A percentile compares a stretch with the other conserved stretches of the same genome.
phyloP scores from a whole-genome alignment of 1,139 yeast species.

The Candida frijolesensis region DNA sequence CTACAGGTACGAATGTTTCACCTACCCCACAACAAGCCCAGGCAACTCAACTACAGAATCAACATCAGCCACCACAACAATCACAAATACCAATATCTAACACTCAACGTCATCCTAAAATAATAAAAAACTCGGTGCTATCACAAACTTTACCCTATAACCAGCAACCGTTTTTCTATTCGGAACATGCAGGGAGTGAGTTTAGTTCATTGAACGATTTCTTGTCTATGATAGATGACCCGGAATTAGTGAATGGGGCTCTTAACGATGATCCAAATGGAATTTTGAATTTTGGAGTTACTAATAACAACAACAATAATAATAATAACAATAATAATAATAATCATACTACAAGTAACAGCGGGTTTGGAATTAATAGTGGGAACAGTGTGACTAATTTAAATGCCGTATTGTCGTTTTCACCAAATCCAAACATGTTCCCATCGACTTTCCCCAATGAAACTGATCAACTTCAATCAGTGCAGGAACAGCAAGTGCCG shows the following conservation, averaged over 20 bases:
- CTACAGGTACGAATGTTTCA: neutral
- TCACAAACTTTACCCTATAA: conserved; percentile 51
- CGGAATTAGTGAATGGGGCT: conserved; percentile 59
- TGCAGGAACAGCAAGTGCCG: conserved; percentile 12
- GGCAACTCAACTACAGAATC: conserved; percentile 6
- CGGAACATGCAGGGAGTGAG: conserved; percentile 93
- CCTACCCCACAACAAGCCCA: conserved; percentile 9
- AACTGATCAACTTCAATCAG: conserved; percentile 11
- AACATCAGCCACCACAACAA: conserved; percentile 6
- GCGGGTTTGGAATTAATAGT: conserved; percentile 11
- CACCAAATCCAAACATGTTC: conserved; percentile 31
- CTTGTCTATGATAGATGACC: conserved; percentile 87
- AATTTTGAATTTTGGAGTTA: conserved; percentile 28
- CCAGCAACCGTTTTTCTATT: conserved; percentile 77
- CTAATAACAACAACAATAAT: conserved; percentile 12
- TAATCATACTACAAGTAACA: conserved; percentile 7
- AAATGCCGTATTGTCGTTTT: conserved; percentile 30
- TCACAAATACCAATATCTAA: conserved; percentile 12
- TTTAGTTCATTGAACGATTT: conserved; percentile 89
- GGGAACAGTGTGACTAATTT: conserved; percentile 23
- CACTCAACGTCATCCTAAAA: conserved; percentile 13
- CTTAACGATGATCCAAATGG: conserved; percentile 37
- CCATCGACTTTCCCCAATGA: conserved; percentile 21
- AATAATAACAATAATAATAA: conserved; percentile 4
- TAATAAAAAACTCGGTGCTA: conserved; percentile 33